These are phyloP conservation scores for Chrysoporthe puriensis DNA, from an alignment of 2,329 filamentous ascomycete species.

Conservation along the genomic window DNA sequence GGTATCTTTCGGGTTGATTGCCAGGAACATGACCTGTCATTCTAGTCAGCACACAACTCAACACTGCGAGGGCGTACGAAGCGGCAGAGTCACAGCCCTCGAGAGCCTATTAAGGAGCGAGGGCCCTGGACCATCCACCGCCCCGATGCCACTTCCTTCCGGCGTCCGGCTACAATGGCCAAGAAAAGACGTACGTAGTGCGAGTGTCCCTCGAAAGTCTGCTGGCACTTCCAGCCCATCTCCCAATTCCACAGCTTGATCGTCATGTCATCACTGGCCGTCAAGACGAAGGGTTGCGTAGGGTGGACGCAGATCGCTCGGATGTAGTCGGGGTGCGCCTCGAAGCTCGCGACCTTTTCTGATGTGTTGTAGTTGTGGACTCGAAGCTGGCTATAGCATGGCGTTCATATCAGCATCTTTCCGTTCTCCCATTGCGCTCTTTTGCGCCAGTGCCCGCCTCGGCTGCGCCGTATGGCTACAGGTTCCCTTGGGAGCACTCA, in stretches of 20 bases:
- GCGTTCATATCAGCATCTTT: constrained; percentile 12
- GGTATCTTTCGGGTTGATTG: constrained; percentile 97
- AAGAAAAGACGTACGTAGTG: constrained; percentile 62
- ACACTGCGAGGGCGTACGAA: background rate
- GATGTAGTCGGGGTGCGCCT: constrained; percentile 98
- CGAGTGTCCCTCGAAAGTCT: constrained; percentile 83
- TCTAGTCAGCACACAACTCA: background rate
- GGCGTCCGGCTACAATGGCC: background rate
- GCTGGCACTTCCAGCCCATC: constrained; percentile 85
- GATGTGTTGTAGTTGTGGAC: constrained; percentile 99
- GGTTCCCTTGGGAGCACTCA: constrained; percentile 41
- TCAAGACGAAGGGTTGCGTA: constrained; percentile 92
- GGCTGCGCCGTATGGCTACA: constrained; percentile 13
- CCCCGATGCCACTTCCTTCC: background rate
- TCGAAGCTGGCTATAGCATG: constrained; percentile 78
- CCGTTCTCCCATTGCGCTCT: constrained; percentile 36
- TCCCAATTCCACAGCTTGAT: constrained; percentile 99
- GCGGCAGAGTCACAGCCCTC: background rate
- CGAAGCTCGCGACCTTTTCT: constrained; percentile 96
- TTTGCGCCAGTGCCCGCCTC: constrained; percentile 38
- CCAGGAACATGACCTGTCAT: constrained; percentile 78
- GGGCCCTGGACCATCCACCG: background rate
- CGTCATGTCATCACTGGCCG: constrained; percentile 97
- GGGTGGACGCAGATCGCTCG: constrained; percentile 95
- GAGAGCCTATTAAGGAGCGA: constrained; percentile 8